Evolutionary conservation across 1,284 basidiomycete genomes (phyloP), one percentile per base, ranked within the genome.

Genomic region (Moniliophthora roreri): DNA sequence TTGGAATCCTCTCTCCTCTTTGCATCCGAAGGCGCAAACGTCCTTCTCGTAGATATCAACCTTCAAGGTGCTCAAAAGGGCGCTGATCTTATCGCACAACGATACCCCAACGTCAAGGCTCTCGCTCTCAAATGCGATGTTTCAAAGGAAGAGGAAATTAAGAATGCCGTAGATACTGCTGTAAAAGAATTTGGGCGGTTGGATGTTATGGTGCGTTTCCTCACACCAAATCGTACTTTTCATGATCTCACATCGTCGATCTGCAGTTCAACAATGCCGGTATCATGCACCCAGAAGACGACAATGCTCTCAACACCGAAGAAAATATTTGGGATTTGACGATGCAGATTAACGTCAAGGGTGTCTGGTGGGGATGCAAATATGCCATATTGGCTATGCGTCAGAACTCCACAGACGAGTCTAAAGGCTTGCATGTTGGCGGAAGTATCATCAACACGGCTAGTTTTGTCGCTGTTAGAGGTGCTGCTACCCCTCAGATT

Each of bases 361-460:
- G 95, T 52, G 96, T 98, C 55, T 98, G 95, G 95, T 98, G 89
- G 86, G 95, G 96, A 42, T 95, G 91, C 81, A 97, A 98, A 73
- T 89, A 98, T 67, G 95, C 94, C 6, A 95, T 98, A 66, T 77
- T 89, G 51, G 96, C 95, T 21, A 98, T 98, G 95, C 86, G 93
- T 58, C 75, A 92, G 59, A 98, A 98, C 73, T 83, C 91, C 11
- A 82, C 82, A 40, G 94, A 97, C 59, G 81, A 82, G 58, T 72
- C 80, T 53, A 93, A 89, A 70, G 90, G 90, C 5, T 81, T 97
- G 15, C 86, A 84, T 62, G 74, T 76, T 18, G 95, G 95, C 51
- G 95, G 95, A 55, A 93, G 90, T 63, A 94, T 98, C 73, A 98
- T 98, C 75, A 98, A 98, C 75, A 96, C 91, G 5, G 95, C 96